These are phyloP conservation scores for Verticillium tricorpus DNA, from an alignment of 2,329 filamentous ascomycete species.

Conservation along the genomic window DNA sequence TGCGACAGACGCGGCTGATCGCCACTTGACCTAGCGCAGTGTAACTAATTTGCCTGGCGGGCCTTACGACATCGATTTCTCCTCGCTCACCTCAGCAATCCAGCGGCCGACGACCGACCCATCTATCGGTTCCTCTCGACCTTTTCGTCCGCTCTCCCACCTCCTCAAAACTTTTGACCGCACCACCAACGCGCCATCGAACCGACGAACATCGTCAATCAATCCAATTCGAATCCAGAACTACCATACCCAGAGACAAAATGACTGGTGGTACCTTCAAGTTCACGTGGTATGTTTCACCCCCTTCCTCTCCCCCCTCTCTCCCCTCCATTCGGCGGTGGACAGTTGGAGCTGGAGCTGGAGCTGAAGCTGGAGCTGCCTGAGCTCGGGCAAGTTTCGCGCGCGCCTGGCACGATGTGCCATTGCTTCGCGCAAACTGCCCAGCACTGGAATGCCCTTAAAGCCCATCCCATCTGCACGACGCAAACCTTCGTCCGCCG, in stretches of 20 bases:
- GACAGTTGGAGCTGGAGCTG: not conserved
- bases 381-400: slow-evolving; percentile 2
- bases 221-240: not conserved
- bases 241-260: not conserved
- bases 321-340: slow-evolving; percentile 1
- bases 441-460: not conserved
- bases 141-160: not conserved
- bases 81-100: not conserved
- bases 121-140: not conserved
- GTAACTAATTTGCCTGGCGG: not conserved
- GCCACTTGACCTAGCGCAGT: not conserved
- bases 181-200: not conserved
- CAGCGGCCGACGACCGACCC: not conserved
- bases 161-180: not conserved
- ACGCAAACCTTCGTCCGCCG: not conserved
- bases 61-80: not conserved
- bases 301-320: not conserved
- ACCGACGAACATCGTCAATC: not conserved
- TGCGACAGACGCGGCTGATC: not conserved
- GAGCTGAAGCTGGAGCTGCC: not conserved
- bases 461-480: not conserved
- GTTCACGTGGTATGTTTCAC: slow-evolving; percentile 13
- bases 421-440: not conserved
- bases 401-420: not conserved
- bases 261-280: slow-evolving; percentile 8